phyloP scores from a whole-genome alignment of 2,329 filamentous ascomycete genomes.

The Aurifilum marmelostoma region DNA sequence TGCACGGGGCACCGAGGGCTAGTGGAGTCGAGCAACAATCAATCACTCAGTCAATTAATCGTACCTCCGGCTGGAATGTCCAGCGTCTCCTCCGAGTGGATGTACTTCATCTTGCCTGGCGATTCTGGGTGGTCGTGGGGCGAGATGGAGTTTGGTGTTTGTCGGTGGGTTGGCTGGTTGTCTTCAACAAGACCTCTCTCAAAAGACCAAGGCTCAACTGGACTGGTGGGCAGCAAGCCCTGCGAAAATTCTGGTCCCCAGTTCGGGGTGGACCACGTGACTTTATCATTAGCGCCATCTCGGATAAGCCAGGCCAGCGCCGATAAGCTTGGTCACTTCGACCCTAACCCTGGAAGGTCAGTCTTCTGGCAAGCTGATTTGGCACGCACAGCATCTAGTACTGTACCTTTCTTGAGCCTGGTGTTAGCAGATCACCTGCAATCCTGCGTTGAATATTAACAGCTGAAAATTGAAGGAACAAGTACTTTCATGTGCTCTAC shows the following conservation, averaged over 20 bases:
- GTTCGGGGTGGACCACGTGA: slow-evolving; percentile 13
- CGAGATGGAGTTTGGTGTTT: slow-evolving; percentile 40
- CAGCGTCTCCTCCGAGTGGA: slow-evolving; percentile 96
- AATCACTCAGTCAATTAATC: slow-evolving; percentile 41
- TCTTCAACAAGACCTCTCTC: slow-evolving; percentile 7
- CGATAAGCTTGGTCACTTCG: background rate
- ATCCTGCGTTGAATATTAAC: background rate
- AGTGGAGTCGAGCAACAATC: background rate
- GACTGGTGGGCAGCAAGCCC: slow-evolving; percentile 17
- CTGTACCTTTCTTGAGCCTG: too few species aligned
- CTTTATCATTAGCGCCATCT: background rate
- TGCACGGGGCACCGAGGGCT: slow-evolving; percentile 11
- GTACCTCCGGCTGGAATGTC: slow-evolving; percentile 95
- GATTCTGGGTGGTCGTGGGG: slow-evolving; percentile 42
- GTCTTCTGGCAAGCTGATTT: too few species aligned
- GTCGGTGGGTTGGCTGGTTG: slow-evolving; percentile 19
- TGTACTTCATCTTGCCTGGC: slow-evolving; percentile 96
- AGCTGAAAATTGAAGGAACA: background rate
- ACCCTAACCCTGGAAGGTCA: background rate
- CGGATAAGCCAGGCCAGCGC: background rate
- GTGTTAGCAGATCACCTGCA: too few species aligned
- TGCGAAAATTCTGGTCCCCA: slow-evolving; percentile 17
- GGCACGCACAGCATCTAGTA: too few species aligned
- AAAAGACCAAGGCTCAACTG: slow-evolving; percentile 7
- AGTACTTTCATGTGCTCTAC: too few species aligned